Base-by-base conservation (phyloP, 169 alveolate genomes). In the Babesia sp. region DNA sequence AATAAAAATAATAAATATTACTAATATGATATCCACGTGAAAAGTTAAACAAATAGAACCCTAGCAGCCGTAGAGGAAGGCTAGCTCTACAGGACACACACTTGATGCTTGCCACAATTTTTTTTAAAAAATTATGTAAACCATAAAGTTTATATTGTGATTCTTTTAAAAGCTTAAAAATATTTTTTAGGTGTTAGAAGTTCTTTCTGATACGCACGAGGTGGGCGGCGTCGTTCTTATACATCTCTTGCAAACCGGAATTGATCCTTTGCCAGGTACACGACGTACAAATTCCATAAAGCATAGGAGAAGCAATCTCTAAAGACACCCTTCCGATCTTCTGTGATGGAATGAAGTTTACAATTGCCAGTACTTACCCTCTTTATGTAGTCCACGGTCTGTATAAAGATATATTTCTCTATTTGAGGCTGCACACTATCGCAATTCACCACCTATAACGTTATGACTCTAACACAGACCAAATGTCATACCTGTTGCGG, bases 271-370 rank as follows among this genome's bases (percentile, higher is more conserved):
- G 63, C 93, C 93, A 88, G 45, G 88, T 74, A 50, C 87, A 81
- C 11, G 94, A 95, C 31, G 93, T 95, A 37, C 93, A 85, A 37
- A 96, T 96, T 54, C 92, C 96, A 85, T 95, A 92, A 29, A 96
- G 91, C 92, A 94, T 94, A 42, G 98, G 99, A 14, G 98, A 92
- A 42, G 95, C 90, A 73, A 94, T 97, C 37, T 84, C 86, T 28
- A 88, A 50, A n/a, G 91, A 71, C 42, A 87, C 84, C 20, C 86
- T 76, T 46, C 8, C 50, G 22, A 73, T 44, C 60, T 56, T 61
- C 79, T 59, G 51, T 31, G 54, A n/a, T 33, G 39, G 14, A 9
- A 33, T 31, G 11, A 34, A 9, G 26, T 12, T 26, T 22, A 39
- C 39, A 41, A 11, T 18, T 29, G 31, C 92, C 91, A 48, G 85